Percentiles rank a stretch among this genome's conserved stretches.
These are phyloP conservation scores for Penicillium sp. DNA, from an alignment of 2,329 filamentous ascomycete species.

Conservation along the genomic window DNA sequence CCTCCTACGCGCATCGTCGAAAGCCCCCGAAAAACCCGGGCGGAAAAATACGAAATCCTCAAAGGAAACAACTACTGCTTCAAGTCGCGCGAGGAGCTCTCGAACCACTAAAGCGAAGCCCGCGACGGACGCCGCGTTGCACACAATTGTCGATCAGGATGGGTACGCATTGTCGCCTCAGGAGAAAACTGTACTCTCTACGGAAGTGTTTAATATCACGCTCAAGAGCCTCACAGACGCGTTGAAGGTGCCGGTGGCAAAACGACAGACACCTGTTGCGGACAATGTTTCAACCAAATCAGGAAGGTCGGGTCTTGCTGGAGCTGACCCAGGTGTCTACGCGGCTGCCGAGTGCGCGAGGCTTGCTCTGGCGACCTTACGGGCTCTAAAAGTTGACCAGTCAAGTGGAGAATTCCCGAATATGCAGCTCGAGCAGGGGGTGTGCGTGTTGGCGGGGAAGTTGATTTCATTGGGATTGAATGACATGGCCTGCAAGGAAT, in stretches of 20 bases:
- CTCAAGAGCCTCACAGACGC: constrained; percentile 43
- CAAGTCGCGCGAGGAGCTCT: constrained; percentile 22
- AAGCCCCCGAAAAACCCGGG: constrained; percentile 21
- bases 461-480: constrained; percentile 39
- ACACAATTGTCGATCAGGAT: constrained; percentile 25
- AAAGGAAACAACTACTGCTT: constrained; percentile 21
- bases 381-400: constrained; percentile 33
- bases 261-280: constrained; percentile 11
- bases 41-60: constrained; percentile 24
- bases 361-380: constrained; percentile 37
- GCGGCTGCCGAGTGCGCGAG: constrained; percentile 40
- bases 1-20: constrained; percentile 32
- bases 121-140: constrained; percentile 25
- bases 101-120: constrained; percentile 25
- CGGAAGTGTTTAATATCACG: constrained; percentile 45
- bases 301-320: constrained; percentile 19
- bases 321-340: constrained; percentile 23
- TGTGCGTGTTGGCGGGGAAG: constrained; percentile 41
- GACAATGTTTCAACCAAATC: constrained; percentile 27
- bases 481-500: constrained; percentile 40
- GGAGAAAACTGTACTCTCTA: constrained; percentile 42
- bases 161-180: constrained; percentile 30
- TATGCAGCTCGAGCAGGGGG: constrained; percentile 42
- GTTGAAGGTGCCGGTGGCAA: constrained; percentile 23
- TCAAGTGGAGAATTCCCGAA: constrained; percentile 26